Base-by-base conservation (phyloP, 1,284 basidiomycete genomes). In the Stygiomarasmius scandens region DNA sequence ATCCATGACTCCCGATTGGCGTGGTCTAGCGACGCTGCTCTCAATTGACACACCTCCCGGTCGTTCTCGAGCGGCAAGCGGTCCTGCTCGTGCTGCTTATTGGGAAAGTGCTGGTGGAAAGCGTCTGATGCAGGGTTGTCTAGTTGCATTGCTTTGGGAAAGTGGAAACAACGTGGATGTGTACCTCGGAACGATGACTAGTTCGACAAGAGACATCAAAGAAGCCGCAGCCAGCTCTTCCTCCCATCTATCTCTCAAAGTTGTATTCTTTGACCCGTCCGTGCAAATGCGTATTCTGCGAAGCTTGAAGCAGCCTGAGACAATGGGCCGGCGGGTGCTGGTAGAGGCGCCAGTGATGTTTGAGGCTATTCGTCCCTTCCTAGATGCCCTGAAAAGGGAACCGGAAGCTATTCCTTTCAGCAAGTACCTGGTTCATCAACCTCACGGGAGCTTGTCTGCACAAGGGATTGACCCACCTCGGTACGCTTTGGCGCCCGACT, bases 331-430 rank as follows among this genome's bases (percentile, higher is more conserved):
- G 43, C 49, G 46, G 5, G 47, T 86, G 2, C 70, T 87, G 9
- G 68, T 87, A n/a, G 87, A 89, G 60, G 75, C 79, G 0, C 76
- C 82, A 0, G 78, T 87, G 43, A 76, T 89, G 75, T 87, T 80
- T 55, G 85, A 86, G 56, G 71, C 83, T 0, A 78, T 86, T 32
- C 74, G 83, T 2, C 87, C 87, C 0, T 88, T 88, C 68, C 73
- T 89, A 9, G 76, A 85, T 49, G 77, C 81, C 0, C 71, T 89
- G 14, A 70, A 71, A 25, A 44, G 70, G 0, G 81, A 81, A 46
- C 84, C 87, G 0, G 77, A 79, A 47, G 66, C 69, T 0, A 56
- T 89, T 0, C 86, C 86, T 0, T 85, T 89, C 62, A 63, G 71
- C 0, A 69, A 71, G 23, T 86, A 86, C 63, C 74, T 89, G 12